Evolutionary conservation across 768 basidiomycete species (phyloP).

Genomic region (Mycena albidolilacea): DNA sequence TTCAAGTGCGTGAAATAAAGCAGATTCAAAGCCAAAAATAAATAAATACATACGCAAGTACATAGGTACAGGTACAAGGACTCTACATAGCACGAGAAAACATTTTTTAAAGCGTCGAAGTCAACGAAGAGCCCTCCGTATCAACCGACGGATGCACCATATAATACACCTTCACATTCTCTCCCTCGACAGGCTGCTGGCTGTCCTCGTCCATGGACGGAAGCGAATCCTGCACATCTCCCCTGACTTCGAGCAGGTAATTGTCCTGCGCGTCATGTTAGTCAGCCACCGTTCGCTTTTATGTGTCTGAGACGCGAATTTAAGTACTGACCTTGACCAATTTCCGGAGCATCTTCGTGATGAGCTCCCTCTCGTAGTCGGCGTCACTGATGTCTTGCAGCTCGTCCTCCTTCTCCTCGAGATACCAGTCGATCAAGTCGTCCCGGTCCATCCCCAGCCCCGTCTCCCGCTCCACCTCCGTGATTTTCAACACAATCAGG

Average conservation of each 20-base stretch:
- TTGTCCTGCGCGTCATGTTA: constrained; percentile 70
- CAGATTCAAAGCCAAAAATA: constrained; percentile 17
- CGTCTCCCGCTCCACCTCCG: constrained; percentile 81
- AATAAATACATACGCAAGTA: neutral
- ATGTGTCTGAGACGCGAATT: neutral
- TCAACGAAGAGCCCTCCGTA: constrained; percentile 69
- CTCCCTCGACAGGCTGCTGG: constrained; percentile 66
- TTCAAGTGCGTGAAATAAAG: neutral
- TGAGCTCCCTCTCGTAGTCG: constrained; percentile 91
- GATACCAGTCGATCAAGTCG: constrained; percentile 96
- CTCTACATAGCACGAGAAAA: constrained; percentile 50
- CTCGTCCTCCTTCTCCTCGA: constrained; percentile 90
- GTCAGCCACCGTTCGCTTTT: neutral
- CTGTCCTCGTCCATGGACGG: constrained; percentile 76
- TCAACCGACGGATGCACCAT: constrained; percentile 94
- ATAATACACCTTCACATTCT: constrained; percentile 82
- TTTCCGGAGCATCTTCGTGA: constrained; percentile 90
- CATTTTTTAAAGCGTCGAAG: constrained; percentile 50
- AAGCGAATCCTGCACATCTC: constrained; percentile 87
- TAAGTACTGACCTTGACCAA: constrained; percentile 83
- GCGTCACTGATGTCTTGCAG: constrained; percentile 88
- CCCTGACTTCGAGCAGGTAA: constrained; percentile 86
- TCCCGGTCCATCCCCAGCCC: constrained; percentile 88
- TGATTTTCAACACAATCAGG: constrained; percentile 87
- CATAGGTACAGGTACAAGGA: constrained; percentile 11